A percentile compares a stretch with the other conserved stretches of the same genome.
phyloP scores from a whole-genome alignment of 345 rosid species.

The Arabidopsis arenosa region DNA sequence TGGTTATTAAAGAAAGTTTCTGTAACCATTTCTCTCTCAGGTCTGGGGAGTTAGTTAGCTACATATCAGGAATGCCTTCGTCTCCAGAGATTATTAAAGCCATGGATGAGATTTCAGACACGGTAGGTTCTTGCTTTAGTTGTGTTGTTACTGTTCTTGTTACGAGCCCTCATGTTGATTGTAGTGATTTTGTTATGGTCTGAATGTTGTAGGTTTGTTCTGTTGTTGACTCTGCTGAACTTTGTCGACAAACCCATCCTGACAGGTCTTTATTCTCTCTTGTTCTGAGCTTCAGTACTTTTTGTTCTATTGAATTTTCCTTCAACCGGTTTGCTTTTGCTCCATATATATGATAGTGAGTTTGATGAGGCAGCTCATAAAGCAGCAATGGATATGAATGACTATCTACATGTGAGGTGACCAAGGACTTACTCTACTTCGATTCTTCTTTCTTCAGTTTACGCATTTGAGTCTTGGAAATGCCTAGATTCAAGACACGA shows the following conservation, averaged over 20 bases:
- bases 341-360: slow-evolving; percentile 53
- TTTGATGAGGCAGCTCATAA: slow-evolving; percentile 85
- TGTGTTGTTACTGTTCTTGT: neutral
- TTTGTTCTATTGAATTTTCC: neutral
- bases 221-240: slow-evolving; percentile 95
- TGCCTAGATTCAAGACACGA: neutral
- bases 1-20: slow-evolving; percentile 2
- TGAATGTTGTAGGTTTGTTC: slow-evolving; percentile 70
- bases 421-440: slow-evolving; percentile 50
- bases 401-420: slow-evolving; percentile 99
- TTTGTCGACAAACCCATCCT: slow-evolving; percentile 94
- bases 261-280: slow-evolving; percentile 59
- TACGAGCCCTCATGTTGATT: slow-evolving; percentile 18
- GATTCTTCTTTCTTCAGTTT: slow-evolving; percentile 6
- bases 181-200: slow-evolving; percentile 1
- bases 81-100: slow-evolving; percentile 71
- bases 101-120: slow-evolving; percentile 93
- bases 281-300: neutral
- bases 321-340: neutral
- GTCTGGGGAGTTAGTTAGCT: slow-evolving; percentile 71
- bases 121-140: slow-evolving; percentile 48
- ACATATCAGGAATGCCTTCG: slow-evolving; percentile 70
- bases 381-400: slow-evolving; percentile 83
- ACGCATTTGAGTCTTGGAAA: slow-evolving; percentile 10
- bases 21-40: slow-evolving; percentile 47